These are phyloP conservation scores for Globisporangium polare DNA, from an alignment of 352 stramenopile species.

Conservation along the genomic window DNA sequence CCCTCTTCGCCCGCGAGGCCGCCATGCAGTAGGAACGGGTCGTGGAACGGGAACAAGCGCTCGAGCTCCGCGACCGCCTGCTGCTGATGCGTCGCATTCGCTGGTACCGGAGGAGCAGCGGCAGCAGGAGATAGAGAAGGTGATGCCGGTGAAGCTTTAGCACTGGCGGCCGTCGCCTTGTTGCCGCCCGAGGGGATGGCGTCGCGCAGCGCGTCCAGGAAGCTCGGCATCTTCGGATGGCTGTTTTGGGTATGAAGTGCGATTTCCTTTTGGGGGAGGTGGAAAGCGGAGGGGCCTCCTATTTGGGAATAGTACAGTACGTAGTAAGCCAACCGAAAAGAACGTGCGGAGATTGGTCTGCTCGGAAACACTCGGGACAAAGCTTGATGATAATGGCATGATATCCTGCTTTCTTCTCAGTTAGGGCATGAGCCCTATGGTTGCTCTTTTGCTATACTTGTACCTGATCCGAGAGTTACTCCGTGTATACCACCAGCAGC, in stretches of 20 bases:
- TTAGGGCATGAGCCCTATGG: too few species aligned
- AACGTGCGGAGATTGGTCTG: not conserved
- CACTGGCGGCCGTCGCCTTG: not conserved
- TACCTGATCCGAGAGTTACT: too few species aligned
- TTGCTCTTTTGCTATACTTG: too few species aligned
- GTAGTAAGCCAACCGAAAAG: not conserved
- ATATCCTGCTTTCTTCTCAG: too few species aligned
- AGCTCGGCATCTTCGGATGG: constrained; percentile 5
- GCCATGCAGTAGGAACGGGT: constrained; percentile 30
- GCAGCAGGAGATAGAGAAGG: not conserved
- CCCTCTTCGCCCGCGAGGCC: constrained; percentile 18
- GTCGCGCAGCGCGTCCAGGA: constrained; percentile 28
- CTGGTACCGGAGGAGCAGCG: not conserved
- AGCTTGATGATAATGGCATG: too few species aligned
- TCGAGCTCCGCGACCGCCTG: constrained; percentile 6
- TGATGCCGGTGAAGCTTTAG: constrained; percentile 3
- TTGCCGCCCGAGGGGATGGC: constrained; percentile 17
- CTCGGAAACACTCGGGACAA: too few species aligned
- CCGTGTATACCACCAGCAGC: too few species aligned
- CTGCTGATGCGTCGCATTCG: not conserved
- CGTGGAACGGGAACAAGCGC: constrained; percentile 23
- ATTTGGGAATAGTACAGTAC: not conserved
- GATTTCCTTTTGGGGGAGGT: not conserved
- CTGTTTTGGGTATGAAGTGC: not conserved
- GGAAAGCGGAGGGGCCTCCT: not conserved